Conservation (phyloP, 306 rosid genomes). For the Cucurbita ficifolia region DNA sequence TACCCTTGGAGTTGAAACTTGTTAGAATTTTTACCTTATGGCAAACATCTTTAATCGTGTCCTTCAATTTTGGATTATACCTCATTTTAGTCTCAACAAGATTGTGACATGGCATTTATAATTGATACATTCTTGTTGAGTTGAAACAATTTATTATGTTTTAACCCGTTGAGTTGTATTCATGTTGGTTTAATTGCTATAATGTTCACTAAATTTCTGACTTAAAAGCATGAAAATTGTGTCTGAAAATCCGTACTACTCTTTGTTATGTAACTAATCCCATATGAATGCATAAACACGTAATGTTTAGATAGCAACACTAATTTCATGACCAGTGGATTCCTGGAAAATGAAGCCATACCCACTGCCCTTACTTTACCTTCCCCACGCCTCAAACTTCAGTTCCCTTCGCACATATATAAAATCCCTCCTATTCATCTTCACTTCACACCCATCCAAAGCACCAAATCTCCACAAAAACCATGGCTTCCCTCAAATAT, state of each 20-base stretch:
- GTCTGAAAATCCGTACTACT: not conserved
- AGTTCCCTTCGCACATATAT: not conserved
- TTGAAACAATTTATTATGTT: not conserved
- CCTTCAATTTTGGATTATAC: not conserved
- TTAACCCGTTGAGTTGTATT: not conserved
- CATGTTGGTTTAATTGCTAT: not conserved
- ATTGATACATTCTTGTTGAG: no score
- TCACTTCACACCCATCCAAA: not conserved
- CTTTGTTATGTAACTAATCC: not conserved
- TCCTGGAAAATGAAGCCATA: not conserved
- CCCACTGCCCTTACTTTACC: not conserved
- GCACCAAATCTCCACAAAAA: not conserved
- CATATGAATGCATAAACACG: not conserved
- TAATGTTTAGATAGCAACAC: not conserved
- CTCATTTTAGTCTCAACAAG: no score
- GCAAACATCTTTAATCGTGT: not conserved
- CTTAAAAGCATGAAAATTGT: not conserved
- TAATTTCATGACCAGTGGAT: not conserved
- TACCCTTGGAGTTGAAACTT: not conserved
- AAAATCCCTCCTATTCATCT: not conserved
- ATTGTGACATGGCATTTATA: no score
- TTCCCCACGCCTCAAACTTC: not conserved
- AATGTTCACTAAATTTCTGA: no score
- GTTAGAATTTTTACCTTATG: no score
- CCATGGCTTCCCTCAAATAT: not conserved